phyloP scores from a whole-genome alignment of 305 asterid species.

The Fraxinus latifolia region DNA sequence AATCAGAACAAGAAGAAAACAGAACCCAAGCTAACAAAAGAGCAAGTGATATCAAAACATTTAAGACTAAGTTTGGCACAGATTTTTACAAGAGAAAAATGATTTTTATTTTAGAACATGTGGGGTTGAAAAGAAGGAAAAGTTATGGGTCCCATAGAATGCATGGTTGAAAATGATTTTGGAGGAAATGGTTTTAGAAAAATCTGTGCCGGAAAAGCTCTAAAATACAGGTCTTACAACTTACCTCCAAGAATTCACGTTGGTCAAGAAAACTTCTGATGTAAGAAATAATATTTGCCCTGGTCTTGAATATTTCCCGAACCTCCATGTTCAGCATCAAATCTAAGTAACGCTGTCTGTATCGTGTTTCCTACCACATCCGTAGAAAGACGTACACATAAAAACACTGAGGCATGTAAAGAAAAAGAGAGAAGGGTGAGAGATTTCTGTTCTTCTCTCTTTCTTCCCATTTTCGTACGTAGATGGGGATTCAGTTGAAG shows the following conservation, averaged over 20 bases:
- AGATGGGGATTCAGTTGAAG: background rate
- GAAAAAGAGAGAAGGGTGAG: background rate
- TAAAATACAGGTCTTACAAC: background rate
- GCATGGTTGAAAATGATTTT: background rate
- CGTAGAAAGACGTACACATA: background rate
- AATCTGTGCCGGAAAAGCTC: background rate
- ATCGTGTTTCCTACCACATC: constrained; percentile 70
- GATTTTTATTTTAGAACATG: background rate
- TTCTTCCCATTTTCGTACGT: background rate
- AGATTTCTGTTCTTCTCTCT: background rate
- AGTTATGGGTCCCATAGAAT: background rate
- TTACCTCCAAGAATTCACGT: constrained; percentile 76
- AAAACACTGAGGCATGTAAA: background rate
- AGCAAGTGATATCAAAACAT: background rate
- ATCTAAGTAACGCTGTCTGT: constrained; percentile 89
- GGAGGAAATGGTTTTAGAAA: background rate
- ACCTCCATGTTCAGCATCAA: constrained; percentile 78
- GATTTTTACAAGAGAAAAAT: background rate
- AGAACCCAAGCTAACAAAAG: background rate
- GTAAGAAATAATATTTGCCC: constrained; percentile 63
- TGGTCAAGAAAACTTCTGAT: constrained; percentile 65
- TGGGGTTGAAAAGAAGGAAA: background rate
- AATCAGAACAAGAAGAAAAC: background rate
- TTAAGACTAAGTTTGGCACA: background rate
- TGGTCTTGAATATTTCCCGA: constrained; percentile 72